Conservation (phyloP, 306 rosid genomes). For the Calophaca sinica region DNA sequence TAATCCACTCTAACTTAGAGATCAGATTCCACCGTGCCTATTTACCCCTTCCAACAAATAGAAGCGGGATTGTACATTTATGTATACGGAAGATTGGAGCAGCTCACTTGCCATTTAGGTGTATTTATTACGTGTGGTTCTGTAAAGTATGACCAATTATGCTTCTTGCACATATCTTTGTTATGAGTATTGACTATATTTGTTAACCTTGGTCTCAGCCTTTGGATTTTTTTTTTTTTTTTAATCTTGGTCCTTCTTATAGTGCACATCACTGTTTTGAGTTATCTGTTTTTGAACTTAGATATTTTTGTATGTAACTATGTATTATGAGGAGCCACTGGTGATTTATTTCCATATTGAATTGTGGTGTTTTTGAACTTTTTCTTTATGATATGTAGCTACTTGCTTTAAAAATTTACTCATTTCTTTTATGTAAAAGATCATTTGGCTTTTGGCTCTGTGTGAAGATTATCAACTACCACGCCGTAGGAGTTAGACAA, state of each 20-base stretch:
- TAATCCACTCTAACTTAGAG: constrained; percentile 64
- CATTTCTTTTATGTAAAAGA: constrained; percentile 29
- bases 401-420: constrained; percentile 29
- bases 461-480: constrained; percentile 34
- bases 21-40: constrained; percentile 53
- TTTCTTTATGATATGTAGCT: constrained; percentile 12
- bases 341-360: constrained; percentile 36
- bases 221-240: constrained; percentile 45
- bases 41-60: constrained; percentile 62
- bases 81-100: constrained; percentile 87
- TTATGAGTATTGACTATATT: constrained; percentile 52
- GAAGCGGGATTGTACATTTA: constrained; percentile 87
- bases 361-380: constrained; percentile 35
- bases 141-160: constrained; percentile 56
- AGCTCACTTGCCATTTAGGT: constrained; percentile 59
- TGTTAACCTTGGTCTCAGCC: constrained; percentile 55
- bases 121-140: constrained; percentile 69
- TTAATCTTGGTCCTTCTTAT: constrained; percentile 51
- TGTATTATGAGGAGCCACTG: constrained; percentile 52
- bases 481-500: constrained; percentile 18
- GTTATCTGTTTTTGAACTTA: constrained; percentile 37
- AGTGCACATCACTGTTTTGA: constrained; percentile 47
- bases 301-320: constrained; percentile 50
- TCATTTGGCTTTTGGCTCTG: constrained; percentile 26
- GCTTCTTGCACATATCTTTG: constrained; percentile 58